Evolutionary conservation across 352 stramenopile genomes (phyloP).

Genomic region (Globisporangium iwayamae): DNA sequence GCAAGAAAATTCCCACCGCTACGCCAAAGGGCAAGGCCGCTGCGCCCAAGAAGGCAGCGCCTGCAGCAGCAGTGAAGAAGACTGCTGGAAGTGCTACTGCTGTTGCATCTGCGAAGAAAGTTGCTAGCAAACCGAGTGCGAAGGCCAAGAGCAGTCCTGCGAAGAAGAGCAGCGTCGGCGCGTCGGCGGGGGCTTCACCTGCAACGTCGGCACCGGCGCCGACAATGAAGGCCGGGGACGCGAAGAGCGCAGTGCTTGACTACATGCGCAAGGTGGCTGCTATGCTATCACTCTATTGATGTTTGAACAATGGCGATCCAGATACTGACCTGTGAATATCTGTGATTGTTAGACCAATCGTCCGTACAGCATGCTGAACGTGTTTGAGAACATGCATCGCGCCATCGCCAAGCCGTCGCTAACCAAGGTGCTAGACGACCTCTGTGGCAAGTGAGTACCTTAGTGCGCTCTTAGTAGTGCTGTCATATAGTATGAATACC

Average conservation of each 20-base stretch:
- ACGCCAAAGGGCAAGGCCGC: constrained; percentile 9
- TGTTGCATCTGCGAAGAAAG: constrained; percentile 7
- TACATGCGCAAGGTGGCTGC: constrained; percentile 65
- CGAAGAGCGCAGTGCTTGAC: constrained; percentile 51
- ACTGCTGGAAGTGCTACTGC: neutral
- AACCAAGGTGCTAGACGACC: constrained; percentile 72
- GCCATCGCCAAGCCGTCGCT: constrained; percentile 67
- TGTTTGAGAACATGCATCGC: constrained; percentile 83
- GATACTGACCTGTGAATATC: constrained; percentile 10
- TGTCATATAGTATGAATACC: neutral
- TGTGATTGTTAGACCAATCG: constrained; percentile 53
- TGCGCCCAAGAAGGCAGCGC: constrained; percentile 22
- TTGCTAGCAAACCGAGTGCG: constrained; percentile 13
- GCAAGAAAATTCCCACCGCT: constrained; percentile 17
- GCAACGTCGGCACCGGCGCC: constrained; percentile 13
- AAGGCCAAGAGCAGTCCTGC: constrained; percentile 25
- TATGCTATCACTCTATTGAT: neutral
- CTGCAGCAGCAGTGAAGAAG: constrained; percentile 11
- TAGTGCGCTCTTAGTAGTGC: neutral
- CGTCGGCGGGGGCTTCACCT: neutral
- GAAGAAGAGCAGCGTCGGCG: constrained; percentile 6
- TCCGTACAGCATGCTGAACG: constrained; percentile 81
- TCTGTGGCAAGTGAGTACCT: constrained; percentile 47
- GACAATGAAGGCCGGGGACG: constrained; percentile 38
- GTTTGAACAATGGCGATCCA: constrained; percentile 1